Percentiles rank a stretch among this genome's conserved stretches.
Conservation (phyloP, 257 asterid species). For the Solanum rostratum region DNA sequence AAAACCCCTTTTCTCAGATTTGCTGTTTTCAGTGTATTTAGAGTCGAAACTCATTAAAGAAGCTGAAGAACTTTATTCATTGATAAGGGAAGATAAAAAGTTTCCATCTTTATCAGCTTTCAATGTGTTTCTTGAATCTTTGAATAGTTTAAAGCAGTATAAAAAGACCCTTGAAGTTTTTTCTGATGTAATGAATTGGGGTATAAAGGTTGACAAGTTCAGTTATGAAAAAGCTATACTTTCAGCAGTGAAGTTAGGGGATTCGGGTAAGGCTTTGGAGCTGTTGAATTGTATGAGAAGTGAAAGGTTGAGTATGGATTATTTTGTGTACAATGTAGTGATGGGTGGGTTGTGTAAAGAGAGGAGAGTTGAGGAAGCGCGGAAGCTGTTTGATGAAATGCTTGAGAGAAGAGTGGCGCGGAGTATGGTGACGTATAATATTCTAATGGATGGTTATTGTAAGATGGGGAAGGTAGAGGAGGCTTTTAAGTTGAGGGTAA, state of each 20-base stretch:
- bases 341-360: constrained; percentile 72
- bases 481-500: constrained; percentile 42
- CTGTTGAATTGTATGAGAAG: constrained; percentile 37
- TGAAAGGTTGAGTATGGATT: constrained; percentile 24
- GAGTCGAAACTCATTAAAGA: constrained; percentile 41
- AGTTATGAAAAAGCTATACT: constrained; percentile 67
- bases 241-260: constrained; percentile 58
- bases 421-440: constrained; percentile 52
- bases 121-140: constrained; percentile 43
- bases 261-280: constrained; percentile 38
- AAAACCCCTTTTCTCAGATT: constrained; percentile 26
- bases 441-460: constrained; percentile 68
- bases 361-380: constrained; percentile 53
- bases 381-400: constrained; percentile 72
- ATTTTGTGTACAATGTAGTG: constrained; percentile 71
- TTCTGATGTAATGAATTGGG: constrained; percentile 33
- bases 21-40: constrained; percentile 43
- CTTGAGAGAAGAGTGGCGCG: constrained; percentile 31
- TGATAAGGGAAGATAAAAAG: constrained; percentile 35
- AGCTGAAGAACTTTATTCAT: constrained; percentile 39
- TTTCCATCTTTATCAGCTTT: constrained; percentile 47
- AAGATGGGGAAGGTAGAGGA: constrained; percentile 47
- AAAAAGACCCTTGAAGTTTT: constrained; percentile 34
- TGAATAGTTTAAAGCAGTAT: constrained; percentile 34
- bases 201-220: constrained; percentile 43